Evolutionary conservation across 352 stramenopile species (phyloP), one percentile per base, ranked within the genome.

Genomic region (Globisporangium iwayamae): DNA sequence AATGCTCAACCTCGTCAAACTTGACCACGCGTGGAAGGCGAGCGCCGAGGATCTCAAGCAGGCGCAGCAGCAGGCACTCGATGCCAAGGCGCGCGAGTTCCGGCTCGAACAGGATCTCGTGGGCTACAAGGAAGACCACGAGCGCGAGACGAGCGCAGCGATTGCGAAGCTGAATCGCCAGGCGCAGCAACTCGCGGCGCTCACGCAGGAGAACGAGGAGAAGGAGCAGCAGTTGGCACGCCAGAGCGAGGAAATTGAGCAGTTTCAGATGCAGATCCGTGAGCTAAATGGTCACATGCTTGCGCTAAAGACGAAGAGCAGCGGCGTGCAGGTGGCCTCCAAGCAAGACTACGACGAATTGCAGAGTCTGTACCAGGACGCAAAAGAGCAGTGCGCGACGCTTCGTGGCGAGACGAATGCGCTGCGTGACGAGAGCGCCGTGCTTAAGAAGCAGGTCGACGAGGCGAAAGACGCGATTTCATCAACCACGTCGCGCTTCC

Each of bases 11-110:
- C 66, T 95, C 32, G 59, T 86, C 38, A 85, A 79, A 62, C 65
- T 95, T 56, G 86, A 95, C 60, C 69, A 81, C 34, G 84, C 84
- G 45, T 95, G 84, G 84, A 83, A 87, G 66, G 66, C 51, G 38
- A 91, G 79, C 64, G 73, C 63, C 1, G 60, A 62, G 39, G 70
- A 87, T 18, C 60, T 70, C 34, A 45, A 74, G 48, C 34, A 54
- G 3, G 39, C 55, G 34, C 61, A 71, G 20, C 53, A 74, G 28
- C 39, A 72, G n/a, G 32, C 36, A 60, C 34, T 45, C 14, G n/a
- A 41, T 22, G 56, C 47, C 63, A 30, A 60, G 59, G 18, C 47
- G 50, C 16, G 53, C 34, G 28, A 30, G 16, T 32, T 16, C 54
- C 25, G 36, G 16, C 45, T 52, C 16, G 22, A 65, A 11, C 39